Evolutionary conservation across 2,329 filamentous ascomycete species (phyloP).

Genomic region (Cladosporium cucumerinum): DNA sequence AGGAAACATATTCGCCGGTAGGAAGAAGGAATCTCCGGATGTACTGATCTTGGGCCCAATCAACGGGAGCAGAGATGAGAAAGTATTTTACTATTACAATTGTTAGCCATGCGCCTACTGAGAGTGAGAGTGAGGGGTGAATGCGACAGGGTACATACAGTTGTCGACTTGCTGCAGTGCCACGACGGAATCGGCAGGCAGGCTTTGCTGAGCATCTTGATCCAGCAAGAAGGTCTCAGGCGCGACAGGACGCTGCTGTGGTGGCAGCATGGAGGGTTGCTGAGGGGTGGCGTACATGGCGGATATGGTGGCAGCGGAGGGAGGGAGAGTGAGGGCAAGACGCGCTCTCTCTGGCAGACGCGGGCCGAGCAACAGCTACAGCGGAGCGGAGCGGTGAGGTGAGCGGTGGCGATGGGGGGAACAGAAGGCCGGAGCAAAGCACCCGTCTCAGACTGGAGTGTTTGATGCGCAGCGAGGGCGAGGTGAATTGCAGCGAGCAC

Average conservation of each 20-base stretch:
- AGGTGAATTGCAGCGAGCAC: slow-evolving; percentile 6
- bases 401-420: not conserved
- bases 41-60: slow-evolving; percentile 96
- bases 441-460: slow-evolving; percentile 13
- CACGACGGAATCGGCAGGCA: slow-evolving; percentile 94
- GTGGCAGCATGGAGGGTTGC: slow-evolving; percentile 76
- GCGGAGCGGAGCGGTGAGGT: slow-evolving; percentile 7
- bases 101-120: slow-evolving; percentile 4
- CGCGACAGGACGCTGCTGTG: slow-evolving; percentile 66
- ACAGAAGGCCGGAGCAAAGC: slow-evolving; percentile 10
- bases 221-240: slow-evolving; percentile 99
- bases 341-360: slow-evolving; percentile 1
- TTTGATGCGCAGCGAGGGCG: slow-evolving; percentile 15
- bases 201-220: slow-evolving; percentile 90
- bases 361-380: slow-evolving; percentile 8
- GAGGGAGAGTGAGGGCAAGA: slow-evolving; percentile 24
- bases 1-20: slow-evolving; percentile 98
- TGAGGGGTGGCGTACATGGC: slow-evolving; percentile 54
- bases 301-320: slow-evolving; percentile 12
- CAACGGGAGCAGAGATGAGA: slow-evolving; percentile 95
- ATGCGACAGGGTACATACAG: slow-evolving; percentile 55
- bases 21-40: slow-evolving; percentile 93
- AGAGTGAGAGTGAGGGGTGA: not conserved
- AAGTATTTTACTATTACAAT: slow-evolving; percentile 79
- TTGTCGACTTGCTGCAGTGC: slow-evolving; percentile 98